phyloP scores from a whole-genome alignment of 805 yeast species.

The Ogataea philodendri region DNA sequence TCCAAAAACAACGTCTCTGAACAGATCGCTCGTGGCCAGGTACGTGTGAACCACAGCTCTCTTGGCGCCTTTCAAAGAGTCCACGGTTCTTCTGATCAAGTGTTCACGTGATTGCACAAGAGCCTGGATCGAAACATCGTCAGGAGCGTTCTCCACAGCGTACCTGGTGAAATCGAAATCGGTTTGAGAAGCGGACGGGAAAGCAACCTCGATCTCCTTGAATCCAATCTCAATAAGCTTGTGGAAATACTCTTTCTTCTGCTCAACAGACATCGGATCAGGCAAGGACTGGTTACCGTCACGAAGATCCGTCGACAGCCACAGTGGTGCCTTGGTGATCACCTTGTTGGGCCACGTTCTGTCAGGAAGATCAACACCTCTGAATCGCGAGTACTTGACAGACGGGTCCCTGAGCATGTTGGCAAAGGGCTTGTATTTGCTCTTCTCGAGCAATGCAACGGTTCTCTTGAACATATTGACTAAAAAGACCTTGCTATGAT shows the following conservation, averaged over 20 bases:
- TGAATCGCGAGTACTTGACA: conserved; percentile 54
- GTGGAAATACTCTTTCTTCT: conserved; percentile 72
- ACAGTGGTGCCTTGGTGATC: conserved; percentile 71
- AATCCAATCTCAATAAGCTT: conserved; percentile 71
- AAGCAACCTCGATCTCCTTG: conserved; percentile 77
- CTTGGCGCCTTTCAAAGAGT: conserved; percentile 69
- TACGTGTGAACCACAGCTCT: conserved; percentile 70
- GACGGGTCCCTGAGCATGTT: conserved; percentile 72
- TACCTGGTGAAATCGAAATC: conserved; percentile 80
- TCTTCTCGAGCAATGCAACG: conserved; percentile 28
- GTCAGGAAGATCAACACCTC: conserved; percentile 54
- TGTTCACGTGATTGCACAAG: conserved; percentile 77
- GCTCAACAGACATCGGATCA: conserved; percentile 76
- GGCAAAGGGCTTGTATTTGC: conserved; percentile 30
- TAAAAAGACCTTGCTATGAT: no score
- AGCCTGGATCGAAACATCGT: conserved; percentile 70
- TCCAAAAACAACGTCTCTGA: conserved; percentile 73
- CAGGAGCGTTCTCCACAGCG: conserved; percentile 77
- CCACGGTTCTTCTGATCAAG: conserved; percentile 70
- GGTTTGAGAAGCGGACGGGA: conserved; percentile 80
- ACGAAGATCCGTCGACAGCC: conserved; percentile 78
- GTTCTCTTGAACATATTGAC: conserved; percentile 32
- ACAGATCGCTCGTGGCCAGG: conserved; percentile 71
- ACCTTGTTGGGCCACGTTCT: conserved; percentile 71
- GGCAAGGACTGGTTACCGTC: conserved; percentile 83